Evolutionary conservation across 2,329 filamentous ascomycete species (phyloP).

Genomic region (Hortaea sp.): DNA sequence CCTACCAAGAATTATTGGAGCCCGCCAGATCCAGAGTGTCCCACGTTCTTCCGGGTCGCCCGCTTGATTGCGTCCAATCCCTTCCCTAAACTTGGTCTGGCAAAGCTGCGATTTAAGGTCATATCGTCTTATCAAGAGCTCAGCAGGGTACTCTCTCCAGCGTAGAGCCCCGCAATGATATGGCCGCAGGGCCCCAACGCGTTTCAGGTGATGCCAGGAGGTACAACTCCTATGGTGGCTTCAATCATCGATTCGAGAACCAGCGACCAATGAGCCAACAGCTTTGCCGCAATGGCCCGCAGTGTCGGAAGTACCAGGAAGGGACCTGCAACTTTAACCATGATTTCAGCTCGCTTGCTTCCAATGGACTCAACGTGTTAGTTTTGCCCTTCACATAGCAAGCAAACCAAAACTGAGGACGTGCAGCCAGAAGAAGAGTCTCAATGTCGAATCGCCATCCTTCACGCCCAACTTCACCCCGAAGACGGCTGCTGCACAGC

Average conservation of each 20-base stretch:
- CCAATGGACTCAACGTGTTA: conserved; percentile 20
- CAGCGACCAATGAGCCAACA: conserved; percentile 17
- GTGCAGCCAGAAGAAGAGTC: conserved; percentile 50
- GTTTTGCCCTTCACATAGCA: conserved; percentile 2
- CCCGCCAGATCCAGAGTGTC: too few species aligned
- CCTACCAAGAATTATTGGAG: too few species aligned
- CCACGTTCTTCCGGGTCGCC: too few species aligned
- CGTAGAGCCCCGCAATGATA: conserved; percentile 16
- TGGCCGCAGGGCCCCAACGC: conserved; percentile 20
- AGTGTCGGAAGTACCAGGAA: conserved; percentile 25
- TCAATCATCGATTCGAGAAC: conserved; percentile 18
- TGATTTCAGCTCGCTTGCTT: conserved; percentile 18
- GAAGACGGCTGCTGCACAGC: conserved; percentile 37
- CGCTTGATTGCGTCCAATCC: too few species aligned
- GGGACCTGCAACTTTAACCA: conserved; percentile 26
- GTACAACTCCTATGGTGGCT: conserved; percentile 9
- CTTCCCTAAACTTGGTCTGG: too few species aligned
- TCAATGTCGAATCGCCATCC: conserved; percentile 93
- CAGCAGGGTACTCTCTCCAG: too few species aligned
- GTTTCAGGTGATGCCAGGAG: conserved; percentile 21
- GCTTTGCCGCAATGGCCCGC: conserved; percentile 24
- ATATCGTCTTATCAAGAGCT: too few species aligned
- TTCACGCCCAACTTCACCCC: conserved; percentile 72
- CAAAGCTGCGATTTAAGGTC: too few species aligned
- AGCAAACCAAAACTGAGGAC: conserved; percentile 5